Evolutionary conservation across 257 asterid genomes (phyloP).

Genomic region (Jasminum sambac): DNA sequence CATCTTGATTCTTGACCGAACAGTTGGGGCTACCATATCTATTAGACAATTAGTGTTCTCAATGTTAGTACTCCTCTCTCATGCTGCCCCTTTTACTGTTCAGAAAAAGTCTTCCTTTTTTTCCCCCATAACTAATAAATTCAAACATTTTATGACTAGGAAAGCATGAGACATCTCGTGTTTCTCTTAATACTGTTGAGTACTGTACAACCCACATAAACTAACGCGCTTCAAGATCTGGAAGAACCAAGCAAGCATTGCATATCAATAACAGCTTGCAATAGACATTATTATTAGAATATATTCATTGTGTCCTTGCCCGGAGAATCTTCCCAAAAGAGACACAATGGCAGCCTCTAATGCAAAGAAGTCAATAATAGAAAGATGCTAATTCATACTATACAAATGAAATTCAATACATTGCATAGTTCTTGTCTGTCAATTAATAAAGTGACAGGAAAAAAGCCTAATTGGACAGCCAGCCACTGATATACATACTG

Average conservation of each 20-base stretch:
- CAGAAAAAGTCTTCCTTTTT: too few species aligned
- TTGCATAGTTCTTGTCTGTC: slow-evolving; percentile 1
- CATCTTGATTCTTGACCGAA: too few species aligned
- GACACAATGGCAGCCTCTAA: neutral
- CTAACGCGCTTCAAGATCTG: neutral
- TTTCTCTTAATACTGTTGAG: too few species aligned
- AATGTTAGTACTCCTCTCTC: too few species aligned
- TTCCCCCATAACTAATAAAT: too few species aligned
- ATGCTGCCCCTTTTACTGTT: too few species aligned
- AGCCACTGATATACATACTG: neutral
- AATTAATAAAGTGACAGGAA: slow-evolving; percentile 2
- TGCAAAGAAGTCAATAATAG: neutral
- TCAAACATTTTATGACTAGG: too few species aligned
- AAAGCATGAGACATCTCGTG: too few species aligned
- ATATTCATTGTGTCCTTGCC: neutral
- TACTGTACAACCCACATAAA: too few species aligned
- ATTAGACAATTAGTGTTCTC: too few species aligned
- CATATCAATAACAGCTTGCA: neutral
- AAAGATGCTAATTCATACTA: neutral
- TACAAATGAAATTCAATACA: neutral
- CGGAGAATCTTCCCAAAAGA: neutral
- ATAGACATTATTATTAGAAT: neutral
- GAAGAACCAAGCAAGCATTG: neutral
- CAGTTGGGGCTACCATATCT: too few species aligned
- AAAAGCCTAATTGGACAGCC: neutral